Conservation (phyloP, 2,329 filamentous ascomycete species). For the Seiridium unicorne region DNA sequence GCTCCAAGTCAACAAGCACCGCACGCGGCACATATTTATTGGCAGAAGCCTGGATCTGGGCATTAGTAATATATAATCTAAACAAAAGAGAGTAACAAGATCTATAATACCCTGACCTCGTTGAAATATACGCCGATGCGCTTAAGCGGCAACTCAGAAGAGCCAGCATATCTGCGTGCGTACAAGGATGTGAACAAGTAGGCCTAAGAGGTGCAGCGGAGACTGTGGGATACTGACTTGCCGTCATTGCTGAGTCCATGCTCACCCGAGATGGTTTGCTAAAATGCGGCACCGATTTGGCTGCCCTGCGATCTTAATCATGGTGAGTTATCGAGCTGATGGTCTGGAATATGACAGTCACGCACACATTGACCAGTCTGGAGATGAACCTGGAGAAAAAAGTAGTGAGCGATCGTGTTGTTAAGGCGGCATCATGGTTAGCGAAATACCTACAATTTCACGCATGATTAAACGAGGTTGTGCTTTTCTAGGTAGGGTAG, state of each 20-base stretch:
- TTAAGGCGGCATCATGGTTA: conserved; percentile 34
- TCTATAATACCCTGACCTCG: conserved; percentile 48
- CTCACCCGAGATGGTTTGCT: conserved; percentile 83
- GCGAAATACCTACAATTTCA: conserved; percentile 65
- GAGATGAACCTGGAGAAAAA: conserved; percentile 77
- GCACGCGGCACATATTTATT: conserved; percentile 99
- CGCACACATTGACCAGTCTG: conserved; percentile 99
- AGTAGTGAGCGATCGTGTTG: not conserved
- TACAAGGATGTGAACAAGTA: too few species aligned
- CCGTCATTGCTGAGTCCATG: conserved; percentile 97
- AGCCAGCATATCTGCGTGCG: conserved; percentile 97
- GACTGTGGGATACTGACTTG: too few species aligned
- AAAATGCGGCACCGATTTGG: conserved; percentile 99
- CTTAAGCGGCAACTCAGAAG: conserved; percentile 97
- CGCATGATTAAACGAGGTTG: too few species aligned
- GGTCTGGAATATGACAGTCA: conserved; percentile 28
- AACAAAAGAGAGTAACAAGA: not conserved
- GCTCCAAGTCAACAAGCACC: conserved; percentile 98
- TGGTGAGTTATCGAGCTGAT: conserved; percentile 25
- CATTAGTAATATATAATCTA: not conserved
- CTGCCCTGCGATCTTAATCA: conserved; percentile 85
- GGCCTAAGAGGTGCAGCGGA: too few species aligned
- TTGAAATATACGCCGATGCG: conserved; percentile 99
- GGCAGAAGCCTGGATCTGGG: conserved; percentile 53
- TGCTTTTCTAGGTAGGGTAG: too few species aligned